Evolutionary conservation across 805 yeast species (phyloP).

Genomic region (Starmerella riodocensis): DNA sequence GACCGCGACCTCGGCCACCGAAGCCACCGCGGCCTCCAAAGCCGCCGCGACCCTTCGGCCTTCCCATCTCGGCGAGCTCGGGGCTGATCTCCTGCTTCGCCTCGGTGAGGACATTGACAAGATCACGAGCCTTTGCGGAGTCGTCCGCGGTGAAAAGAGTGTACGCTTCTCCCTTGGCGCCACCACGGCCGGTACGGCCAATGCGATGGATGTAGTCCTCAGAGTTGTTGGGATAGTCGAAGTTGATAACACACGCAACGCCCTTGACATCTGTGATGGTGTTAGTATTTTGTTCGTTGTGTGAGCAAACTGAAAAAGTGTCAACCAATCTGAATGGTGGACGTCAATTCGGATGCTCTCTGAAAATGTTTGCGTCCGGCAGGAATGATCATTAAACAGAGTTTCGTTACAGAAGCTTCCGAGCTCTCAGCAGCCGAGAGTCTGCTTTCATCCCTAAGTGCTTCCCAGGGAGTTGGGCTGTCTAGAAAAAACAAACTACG

Average conservation of each 20-base stretch:
- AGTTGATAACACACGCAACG: slow-evolving; percentile 83
- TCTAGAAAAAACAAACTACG: too few relatives aligned
- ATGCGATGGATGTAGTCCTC: slow-evolving; percentile 98
- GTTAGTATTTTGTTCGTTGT: slow-evolving; percentile 27
- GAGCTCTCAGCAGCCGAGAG: too few relatives aligned
- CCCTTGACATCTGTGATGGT: slow-evolving; percentile 72
- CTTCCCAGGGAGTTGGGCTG: too few relatives aligned
- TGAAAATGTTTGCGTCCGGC: too few relatives aligned
- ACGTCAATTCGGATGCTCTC: too few relatives aligned
- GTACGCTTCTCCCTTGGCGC: slow-evolving; percentile 87
- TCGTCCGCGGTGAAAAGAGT: slow-evolving; percentile 85
- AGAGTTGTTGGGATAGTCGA: slow-evolving; percentile 94
- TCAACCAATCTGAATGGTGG: too few relatives aligned
- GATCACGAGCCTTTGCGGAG: slow-evolving; percentile 77
- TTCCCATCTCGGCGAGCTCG: slow-evolving; percentile 61
- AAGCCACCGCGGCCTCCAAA: slow-evolving; percentile 43
- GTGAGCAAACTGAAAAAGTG: too few relatives aligned
- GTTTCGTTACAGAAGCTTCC: too few relatives aligned
- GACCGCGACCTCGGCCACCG: slow-evolving; percentile 28
- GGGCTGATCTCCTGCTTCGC: slow-evolving; percentile 86
- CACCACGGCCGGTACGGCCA: slow-evolving; percentile 99
- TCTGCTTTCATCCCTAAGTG: too few relatives aligned
- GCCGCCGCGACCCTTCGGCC: slow-evolving; percentile 59
- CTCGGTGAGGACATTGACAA: slow-evolving; percentile 81
- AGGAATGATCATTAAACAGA: too few relatives aligned